A percentile compares a stretch with the other conserved stretches of the same genome.
Evolutionary conservation across 257 asterid genomes (phyloP).

Genomic region (Capsicum baccatum): DNA sequence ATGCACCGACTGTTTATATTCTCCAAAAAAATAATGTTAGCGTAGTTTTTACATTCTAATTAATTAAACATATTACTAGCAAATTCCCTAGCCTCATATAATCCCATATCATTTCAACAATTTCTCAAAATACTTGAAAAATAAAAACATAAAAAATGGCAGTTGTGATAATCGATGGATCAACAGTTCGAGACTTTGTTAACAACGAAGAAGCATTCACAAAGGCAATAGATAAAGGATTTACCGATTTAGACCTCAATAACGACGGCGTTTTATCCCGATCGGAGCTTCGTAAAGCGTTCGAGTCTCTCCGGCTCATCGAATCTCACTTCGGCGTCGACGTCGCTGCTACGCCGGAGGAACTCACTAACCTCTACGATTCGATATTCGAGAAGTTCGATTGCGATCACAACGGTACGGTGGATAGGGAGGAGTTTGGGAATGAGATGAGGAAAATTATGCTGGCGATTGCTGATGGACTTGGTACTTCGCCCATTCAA

Average conservation of each 20-base stretch:
- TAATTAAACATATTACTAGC: background rate
- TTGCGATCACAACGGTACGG: slow-evolving; percentile 61
- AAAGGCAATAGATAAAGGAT: slow-evolving; percentile 61
- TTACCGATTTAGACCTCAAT: slow-evolving; percentile 67
- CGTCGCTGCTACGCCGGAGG: slow-evolving; percentile 74
- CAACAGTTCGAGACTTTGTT: slow-evolving; percentile 67
- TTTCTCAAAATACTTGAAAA: background rate
- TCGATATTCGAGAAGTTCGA: slow-evolving; percentile 74
- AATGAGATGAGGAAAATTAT: slow-evolving; percentile 70
- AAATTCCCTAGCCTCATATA: background rate
- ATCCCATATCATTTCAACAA: background rate
- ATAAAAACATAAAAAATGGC: slow-evolving; percentile 47
- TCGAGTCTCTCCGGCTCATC: slow-evolving; percentile 73
- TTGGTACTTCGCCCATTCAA: slow-evolving; percentile 80
- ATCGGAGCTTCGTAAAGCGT: slow-evolving; percentile 81
- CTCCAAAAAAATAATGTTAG: background rate
- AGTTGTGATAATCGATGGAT: slow-evolving; percentile 78
- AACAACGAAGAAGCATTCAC: slow-evolving; percentile 62
- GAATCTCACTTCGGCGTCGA: slow-evolving; percentile 86
- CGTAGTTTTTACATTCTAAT: background rate
- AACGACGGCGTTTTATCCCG: slow-evolving; percentile 83
- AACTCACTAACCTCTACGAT: slow-evolving; percentile 73
- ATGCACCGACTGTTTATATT: background rate
- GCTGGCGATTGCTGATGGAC: slow-evolving; percentile 88
- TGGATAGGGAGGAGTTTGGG: slow-evolving; percentile 68